Conservation (phyloP, 164 flowering plant species). For the Amborella trichopoda region DNA sequence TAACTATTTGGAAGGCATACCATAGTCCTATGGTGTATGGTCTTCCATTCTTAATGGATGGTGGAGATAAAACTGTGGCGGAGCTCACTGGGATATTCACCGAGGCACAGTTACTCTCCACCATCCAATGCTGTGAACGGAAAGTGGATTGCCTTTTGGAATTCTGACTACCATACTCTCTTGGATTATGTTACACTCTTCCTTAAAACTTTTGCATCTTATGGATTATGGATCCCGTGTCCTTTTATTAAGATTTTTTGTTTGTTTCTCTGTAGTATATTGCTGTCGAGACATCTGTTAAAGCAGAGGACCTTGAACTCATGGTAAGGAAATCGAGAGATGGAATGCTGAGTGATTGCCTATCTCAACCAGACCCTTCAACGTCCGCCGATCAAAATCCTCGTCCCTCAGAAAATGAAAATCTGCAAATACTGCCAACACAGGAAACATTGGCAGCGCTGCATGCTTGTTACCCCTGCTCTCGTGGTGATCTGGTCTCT, state of each 20-base stretch:
- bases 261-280: conserved; percentile 32
- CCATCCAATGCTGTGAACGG: not conserved
- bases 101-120: not conserved
- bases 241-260: not conserved
- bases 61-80: not conserved
- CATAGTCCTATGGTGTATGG: not conserved
- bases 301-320: conserved; percentile 25
- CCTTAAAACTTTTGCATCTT: not conserved
- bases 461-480: conserved; percentile 13
- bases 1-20: not conserved
- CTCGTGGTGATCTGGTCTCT: conserved; percentile 43
- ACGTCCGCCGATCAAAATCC: conserved; percentile 7
- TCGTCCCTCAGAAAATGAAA: conserved; percentile 14
- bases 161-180: not conserved
- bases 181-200: not conserved
- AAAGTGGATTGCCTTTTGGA: not conserved
- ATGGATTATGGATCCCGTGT: not conserved
- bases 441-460: conserved; percentile 49
- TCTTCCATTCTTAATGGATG: not conserved
- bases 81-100: not conserved
- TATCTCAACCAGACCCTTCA: conserved; percentile 12
- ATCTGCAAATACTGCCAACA: conserved; percentile 25
- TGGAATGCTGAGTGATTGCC: not conserved
- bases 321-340: conserved; percentile 22
- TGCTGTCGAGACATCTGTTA: conserved; percentile 20